Evolutionary conservation across 2,329 filamentous ascomycete genomes (phyloP).

Genomic region (Paramyrothecium roridum): DNA sequence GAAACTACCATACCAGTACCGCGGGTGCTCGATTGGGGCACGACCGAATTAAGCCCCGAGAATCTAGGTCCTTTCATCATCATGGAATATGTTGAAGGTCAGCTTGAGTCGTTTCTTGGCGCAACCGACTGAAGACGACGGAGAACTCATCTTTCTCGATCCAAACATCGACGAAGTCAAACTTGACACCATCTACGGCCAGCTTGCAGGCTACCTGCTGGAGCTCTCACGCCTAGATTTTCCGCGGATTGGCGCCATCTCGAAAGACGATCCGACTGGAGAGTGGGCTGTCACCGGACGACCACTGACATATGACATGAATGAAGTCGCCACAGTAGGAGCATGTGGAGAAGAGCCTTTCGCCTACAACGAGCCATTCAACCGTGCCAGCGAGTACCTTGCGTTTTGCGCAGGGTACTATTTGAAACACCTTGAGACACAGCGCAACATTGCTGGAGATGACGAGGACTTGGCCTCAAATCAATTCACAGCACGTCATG

Average conservation of each 20-base stretch:
- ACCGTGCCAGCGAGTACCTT: slow-evolving; percentile 26
- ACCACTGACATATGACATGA: slow-evolving; percentile 38
- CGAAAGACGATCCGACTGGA: slow-evolving; percentile 9
- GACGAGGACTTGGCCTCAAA: slow-evolving; percentile 19
- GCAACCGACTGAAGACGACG: slow-evolving; percentile 16
- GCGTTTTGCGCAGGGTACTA: slow-evolving; percentile 19
- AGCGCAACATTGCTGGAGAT: slow-evolving; percentile 27
- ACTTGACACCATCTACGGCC: slow-evolving; percentile 16
- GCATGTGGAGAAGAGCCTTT: slow-evolving; percentile 24
- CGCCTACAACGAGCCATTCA: slow-evolving; percentile 24
- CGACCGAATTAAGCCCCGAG: slow-evolving; percentile 22
- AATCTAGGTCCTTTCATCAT: slow-evolving; percentile 28
- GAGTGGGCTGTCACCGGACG: slow-evolving; percentile 26
- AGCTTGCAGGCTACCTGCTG: slow-evolving; percentile 19
- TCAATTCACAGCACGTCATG: slow-evolving; percentile 28
- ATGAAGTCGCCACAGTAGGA: slow-evolving; percentile 28
- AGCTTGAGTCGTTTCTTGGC: slow-evolving; percentile 16
- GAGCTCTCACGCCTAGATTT: slow-evolving; percentile 27
- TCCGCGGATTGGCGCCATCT: slow-evolving; percentile 29
- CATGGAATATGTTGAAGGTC: slow-evolving; percentile 26
- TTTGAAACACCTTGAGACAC: slow-evolving; percentile 19
- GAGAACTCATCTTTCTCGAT: slow-evolving; percentile 16
- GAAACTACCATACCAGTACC: slow-evolving; percentile 27
- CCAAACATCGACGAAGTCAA: slow-evolving; percentile 14
- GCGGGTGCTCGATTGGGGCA: slow-evolving; percentile 18